Conservation (phyloP, 2,329 filamentous ascomycete genomes). For the Diaporthe vaccinii region DNA sequence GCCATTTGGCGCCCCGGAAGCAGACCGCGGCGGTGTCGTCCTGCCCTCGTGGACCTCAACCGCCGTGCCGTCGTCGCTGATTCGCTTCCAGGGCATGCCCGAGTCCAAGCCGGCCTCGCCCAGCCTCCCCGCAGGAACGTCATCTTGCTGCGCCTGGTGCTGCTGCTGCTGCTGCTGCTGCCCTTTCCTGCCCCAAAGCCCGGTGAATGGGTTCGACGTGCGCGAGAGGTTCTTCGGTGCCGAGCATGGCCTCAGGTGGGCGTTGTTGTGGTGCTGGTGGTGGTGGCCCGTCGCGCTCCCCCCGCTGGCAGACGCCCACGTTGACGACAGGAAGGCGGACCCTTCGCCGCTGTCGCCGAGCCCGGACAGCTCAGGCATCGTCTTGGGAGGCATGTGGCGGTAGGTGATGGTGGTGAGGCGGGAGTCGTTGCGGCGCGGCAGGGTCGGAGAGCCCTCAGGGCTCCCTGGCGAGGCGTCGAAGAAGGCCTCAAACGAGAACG, state of each 20-base stretch:
- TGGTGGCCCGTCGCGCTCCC: neutral
- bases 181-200: conserved; percentile 34
- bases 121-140: conserved; percentile 8
- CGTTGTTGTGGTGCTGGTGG: neutral
- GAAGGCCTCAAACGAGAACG: conserved; percentile 4
- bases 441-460: conserved; percentile 32
- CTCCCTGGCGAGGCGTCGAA: conserved; percentile 32
- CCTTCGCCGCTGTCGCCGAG: neutral
- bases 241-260: conserved; percentile 39
- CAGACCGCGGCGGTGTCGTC: conserved; percentile 30
- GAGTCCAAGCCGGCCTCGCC: conserved; percentile 21
- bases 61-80: conserved; percentile 32
- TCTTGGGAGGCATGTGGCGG: conserved; percentile 15
- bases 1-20: conserved; percentile 29
- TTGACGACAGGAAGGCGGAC: conserved; percentile 25
- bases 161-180: conserved; percentile 25
- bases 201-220: conserved; percentile 33
- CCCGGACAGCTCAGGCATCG: conserved; percentile 30
- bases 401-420: neutral
- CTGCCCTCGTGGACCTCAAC: conserved; percentile 36
- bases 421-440: neutral
- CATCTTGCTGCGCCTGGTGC: conserved; percentile 24
- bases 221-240: conserved; percentile 36
- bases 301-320: conserved; percentile 6
- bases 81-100: conserved; percentile 13